phyloP scores from a whole-genome alignment of 257 asterid species.

The Petunia axillaris region DNA sequence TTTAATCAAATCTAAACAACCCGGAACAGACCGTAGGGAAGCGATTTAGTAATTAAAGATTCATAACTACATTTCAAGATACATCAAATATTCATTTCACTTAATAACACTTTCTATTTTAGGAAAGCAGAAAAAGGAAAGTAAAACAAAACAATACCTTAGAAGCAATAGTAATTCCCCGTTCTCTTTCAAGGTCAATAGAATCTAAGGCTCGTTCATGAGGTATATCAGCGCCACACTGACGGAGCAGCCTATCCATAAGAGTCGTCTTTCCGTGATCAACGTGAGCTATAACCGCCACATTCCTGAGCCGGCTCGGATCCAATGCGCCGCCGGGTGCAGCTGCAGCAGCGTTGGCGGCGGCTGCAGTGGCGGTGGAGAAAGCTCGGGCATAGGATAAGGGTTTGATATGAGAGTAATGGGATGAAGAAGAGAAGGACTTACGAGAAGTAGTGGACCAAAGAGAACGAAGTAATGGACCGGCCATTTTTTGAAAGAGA shows the following conservation, averaged over 20 bases:
- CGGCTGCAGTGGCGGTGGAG: slow-evolving; percentile 55
- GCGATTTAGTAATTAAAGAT: no score
- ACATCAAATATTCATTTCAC: not conserved
- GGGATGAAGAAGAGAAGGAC: slow-evolving; percentile 32
- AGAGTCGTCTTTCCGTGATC: slow-evolving; percentile 99
- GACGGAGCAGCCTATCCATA: slow-evolving; percentile 96
- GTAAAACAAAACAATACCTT: no score
- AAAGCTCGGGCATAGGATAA: slow-evolving; percentile 44
- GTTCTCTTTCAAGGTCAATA: slow-evolving; percentile 93
- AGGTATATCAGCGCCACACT: slow-evolving; percentile 96
- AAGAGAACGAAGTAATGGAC: slow-evolving; percentile 66
- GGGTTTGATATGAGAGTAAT: slow-evolving; percentile 38
- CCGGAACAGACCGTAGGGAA: no score
- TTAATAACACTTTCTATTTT: not conserved
- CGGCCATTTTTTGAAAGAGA: slow-evolving; percentile 49
- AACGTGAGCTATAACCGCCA: slow-evolving; percentile 96
- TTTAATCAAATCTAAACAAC: no score
- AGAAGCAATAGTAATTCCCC: slow-evolving; percentile 94
- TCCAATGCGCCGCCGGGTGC: slow-evolving; percentile 50
- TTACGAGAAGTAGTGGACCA: slow-evolving; percentile 56
- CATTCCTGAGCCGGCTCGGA: slow-evolving; percentile 74
- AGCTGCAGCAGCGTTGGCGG: slow-evolving; percentile 44
- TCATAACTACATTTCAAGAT: not conserved
- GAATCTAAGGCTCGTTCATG: slow-evolving; percentile 96
- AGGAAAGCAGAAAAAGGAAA: not conserved